phyloP scores from a whole-genome alignment of 2,329 filamentous ascomycete species.

The Venturiaceae sp. region DNA sequence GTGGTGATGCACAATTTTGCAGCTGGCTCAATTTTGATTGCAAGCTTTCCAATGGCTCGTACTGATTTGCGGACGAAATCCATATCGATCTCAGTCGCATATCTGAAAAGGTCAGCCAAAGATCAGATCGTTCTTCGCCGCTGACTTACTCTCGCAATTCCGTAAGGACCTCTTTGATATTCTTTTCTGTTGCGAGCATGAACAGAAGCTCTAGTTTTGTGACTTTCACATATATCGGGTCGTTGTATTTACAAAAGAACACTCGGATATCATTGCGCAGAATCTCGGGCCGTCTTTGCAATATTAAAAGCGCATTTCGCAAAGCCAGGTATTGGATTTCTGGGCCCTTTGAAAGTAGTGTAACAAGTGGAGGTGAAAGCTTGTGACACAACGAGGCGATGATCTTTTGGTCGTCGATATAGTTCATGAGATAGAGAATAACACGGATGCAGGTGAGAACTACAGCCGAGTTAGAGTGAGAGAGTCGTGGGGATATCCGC shows the following conservation, averaged over 20 bases:
- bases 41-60: slow-evolving; percentile 91
- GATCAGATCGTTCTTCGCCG: neutral
- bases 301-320: slow-evolving; percentile 83
- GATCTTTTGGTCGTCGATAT: slow-evolving; percentile 85
- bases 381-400: slow-evolving; percentile 82
- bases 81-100: slow-evolving; percentile 96
- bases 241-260: slow-evolving; percentile 99
- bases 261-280: slow-evolving; percentile 93
- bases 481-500: slow-evolving; percentile 87
- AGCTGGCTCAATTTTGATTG: slow-evolving; percentile 96
- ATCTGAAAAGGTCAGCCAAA: slow-evolving; percentile 27
- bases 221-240: slow-evolving; percentile 98
- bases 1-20: slow-evolving; percentile 87
- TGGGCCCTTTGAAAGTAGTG: slow-evolving; percentile 86
- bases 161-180: slow-evolving; percentile 90
- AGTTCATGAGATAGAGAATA: slow-evolving; percentile 97
- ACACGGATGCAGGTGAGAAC: slow-evolving; percentile 94
- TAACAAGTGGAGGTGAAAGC: slow-evolving; percentile 88
- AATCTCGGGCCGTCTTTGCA: slow-evolving; percentile 88
- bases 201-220: slow-evolving; percentile 98
- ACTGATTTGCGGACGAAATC: slow-evolving; percentile 98
- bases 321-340: slow-evolving; percentile 98
- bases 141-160: slow-evolving; percentile 71
- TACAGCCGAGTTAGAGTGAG: slow-evolving; percentile 93
- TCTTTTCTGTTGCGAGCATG: slow-evolving; percentile 92